Evolutionary conservation across 2,329 filamentous ascomycete genomes (phyloP).

Genomic region (Camptophora hylomeconis): DNA sequence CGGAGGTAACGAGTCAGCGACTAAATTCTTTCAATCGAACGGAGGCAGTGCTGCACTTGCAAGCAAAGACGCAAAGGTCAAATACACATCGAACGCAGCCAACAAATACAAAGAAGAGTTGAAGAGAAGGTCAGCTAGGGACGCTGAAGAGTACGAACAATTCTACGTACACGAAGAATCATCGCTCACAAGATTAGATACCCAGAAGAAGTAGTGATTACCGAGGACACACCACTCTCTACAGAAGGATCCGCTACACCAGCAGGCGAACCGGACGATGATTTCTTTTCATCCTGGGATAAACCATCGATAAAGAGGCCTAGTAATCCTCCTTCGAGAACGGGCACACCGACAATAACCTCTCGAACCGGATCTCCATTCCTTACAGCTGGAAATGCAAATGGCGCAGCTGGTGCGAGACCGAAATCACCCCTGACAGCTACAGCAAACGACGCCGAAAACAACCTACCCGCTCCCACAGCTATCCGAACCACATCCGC

Average conservation of each 20-base stretch:
- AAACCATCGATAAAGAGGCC: constrained; percentile 95
- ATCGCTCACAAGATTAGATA: constrained; percentile 40
- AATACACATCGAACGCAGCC: constrained; percentile 88
- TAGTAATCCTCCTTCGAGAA: constrained; percentile 83
- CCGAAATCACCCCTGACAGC: constrained; percentile 55
- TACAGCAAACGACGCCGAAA: constrained; percentile 43
- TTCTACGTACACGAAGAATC: background rate
- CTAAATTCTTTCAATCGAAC: constrained; percentile 95
- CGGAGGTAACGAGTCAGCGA: constrained; percentile 93
- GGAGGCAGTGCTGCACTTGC: constrained; percentile 85
- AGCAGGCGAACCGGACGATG: constrained; percentile 65
- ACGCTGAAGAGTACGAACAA: constrained; percentile 62
- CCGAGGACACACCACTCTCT: constrained; percentile 53
- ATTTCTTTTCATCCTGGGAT: constrained; percentile 99
- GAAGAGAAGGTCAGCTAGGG: constrained; percentile 67
- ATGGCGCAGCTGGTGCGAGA: constrained; percentile 57
- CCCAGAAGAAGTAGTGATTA: constrained; percentile 73
- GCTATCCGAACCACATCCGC: constrained; percentile 65
- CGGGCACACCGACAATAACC: constrained; percentile 68
- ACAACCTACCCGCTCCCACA: constrained; percentile 41
- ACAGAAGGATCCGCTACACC: constrained; percentile 60
- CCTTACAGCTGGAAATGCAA: constrained; percentile 51
- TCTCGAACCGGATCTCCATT: constrained; percentile 83
- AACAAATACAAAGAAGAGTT: constrained; percentile 97
- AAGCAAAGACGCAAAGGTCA: constrained; percentile 93